Conservation (phyloP, 805 yeast species). For the Saccharomycopsis oosterbeekiorum region DNA sequence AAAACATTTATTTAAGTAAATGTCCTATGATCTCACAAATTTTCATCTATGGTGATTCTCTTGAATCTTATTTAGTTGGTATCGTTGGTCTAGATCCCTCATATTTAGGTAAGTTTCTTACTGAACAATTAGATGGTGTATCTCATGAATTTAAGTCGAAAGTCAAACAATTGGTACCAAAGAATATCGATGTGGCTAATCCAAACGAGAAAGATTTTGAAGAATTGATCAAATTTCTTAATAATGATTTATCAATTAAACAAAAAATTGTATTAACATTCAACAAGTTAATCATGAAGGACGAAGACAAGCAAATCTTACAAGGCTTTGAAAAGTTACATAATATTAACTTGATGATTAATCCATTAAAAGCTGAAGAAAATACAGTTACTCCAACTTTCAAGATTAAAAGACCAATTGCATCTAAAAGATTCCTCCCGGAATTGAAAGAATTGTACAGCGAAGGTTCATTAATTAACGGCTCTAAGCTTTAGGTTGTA, state of each 20-base stretch:
- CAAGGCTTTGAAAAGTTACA: constrained; percentile 44
- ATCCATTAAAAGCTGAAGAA: constrained; percentile 42
- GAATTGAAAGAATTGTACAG: constrained; percentile 32
- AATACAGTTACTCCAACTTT: constrained; percentile 50
- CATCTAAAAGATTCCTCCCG: constrained; percentile 29
- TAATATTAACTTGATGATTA: constrained; percentile 35
- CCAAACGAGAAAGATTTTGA: neutral
- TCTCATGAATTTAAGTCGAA: neutral
- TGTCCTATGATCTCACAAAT: constrained; percentile 36
- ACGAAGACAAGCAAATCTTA: constrained; percentile 19
- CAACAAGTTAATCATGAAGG: constrained; percentile 8
- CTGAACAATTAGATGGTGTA: neutral
- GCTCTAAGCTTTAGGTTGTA: neutral
- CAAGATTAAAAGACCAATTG: constrained; percentile 34
- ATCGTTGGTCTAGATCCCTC: constrained; percentile 39
- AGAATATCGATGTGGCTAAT: neutral
- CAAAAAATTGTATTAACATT: constrained; percentile 24
- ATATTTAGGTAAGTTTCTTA: neutral
- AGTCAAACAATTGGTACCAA: neutral
- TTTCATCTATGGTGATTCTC: constrained; percentile 48
- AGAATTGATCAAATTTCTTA: constrained; percentile 26
- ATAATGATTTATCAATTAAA: constrained; percentile 25
- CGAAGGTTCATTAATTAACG: constrained; percentile 28
- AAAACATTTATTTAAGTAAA: constrained; percentile 40
- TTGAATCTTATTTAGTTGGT: constrained; percentile 40